A percentile compares a stretch with the other conserved stretches of the same genome.
These are phyloP conservation scores for Candida verbasci DNA, from an alignment of 805 yeast species.

Conservation along the genomic window DNA sequence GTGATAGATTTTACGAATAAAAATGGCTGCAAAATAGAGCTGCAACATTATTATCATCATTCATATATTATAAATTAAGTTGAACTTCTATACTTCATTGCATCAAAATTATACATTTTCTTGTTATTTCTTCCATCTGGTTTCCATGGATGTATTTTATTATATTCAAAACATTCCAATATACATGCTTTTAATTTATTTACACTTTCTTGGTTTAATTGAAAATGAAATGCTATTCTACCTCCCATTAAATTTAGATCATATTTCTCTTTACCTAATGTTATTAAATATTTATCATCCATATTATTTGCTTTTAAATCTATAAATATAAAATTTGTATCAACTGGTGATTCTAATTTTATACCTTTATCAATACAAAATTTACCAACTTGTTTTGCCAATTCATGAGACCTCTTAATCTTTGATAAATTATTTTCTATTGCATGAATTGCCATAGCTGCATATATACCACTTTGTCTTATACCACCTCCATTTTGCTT, in stretches of 20 bases:
- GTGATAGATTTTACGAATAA: too few species aligned
- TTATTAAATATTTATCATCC: slow-evolving; percentile 20
- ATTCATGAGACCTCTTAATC: slow-evolving; percentile 26
- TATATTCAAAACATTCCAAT: slow-evolving; percentile 47
- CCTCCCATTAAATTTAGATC: slow-evolving; percentile 62
- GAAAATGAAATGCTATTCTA: slow-evolving; percentile 36
- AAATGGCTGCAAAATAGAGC: too few species aligned
- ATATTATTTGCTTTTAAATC: slow-evolving; percentile 29
- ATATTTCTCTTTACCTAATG: slow-evolving; percentile 46
- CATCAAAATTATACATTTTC: slow-evolving; percentile 20
- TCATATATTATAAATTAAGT: slow-evolving; percentile 1
- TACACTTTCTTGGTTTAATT: slow-evolving; percentile 26
- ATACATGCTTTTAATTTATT: slow-evolving; percentile 44
- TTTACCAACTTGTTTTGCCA: slow-evolving; percentile 31
- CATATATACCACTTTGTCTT: slow-evolving; percentile 38
- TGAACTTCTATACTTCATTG: slow-evolving; percentile 8
- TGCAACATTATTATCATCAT: too few species aligned
- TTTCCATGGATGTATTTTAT: slow-evolving; percentile 7
- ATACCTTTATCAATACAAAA: slow-evolving; percentile 27
- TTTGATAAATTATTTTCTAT: slow-evolving; percentile 36
- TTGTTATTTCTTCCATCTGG: slow-evolving; percentile 14
- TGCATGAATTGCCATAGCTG: slow-evolving; percentile 39
- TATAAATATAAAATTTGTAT: slow-evolving; percentile 39
- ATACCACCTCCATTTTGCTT: slow-evolving; percentile 44
- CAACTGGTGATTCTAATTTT: slow-evolving; percentile 31